Base-by-base conservation (phyloP, 225 moss, liverwort and hornwort genomes). In the Pleurozium schreberi region DNA sequence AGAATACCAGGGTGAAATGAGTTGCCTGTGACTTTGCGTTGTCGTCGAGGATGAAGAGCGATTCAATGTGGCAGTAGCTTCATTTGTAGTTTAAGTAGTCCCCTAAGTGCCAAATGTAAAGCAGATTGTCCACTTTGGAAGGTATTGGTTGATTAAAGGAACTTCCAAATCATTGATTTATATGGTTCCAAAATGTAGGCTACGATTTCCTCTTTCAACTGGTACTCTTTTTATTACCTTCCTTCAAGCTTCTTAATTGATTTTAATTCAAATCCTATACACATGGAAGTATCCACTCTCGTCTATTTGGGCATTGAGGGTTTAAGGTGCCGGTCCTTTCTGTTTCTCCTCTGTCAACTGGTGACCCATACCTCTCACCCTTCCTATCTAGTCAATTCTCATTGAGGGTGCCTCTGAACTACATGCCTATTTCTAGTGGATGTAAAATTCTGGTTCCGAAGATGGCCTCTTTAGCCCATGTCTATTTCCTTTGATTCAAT, bases 41-140 rank as follows among this genome's bases (percentile, higher is more conserved):
- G 45, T 75, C 79, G 71, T 80, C n/a, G 85, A 89, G 87, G 85
- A 71, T 89, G 85, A 88, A 82, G 91, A 69, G 85, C 80, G 68
- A 73, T 89, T 76, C 38, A 30, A 45, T 81, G 27, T 86, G 74
- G 47, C 85, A 85, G 77, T 80, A 67, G 85, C 67, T 88, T 80
- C 86, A 68, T 59, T 88, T 86, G 50, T 87, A 78, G 73, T 84
- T 87, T 55, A 52, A 43, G 86, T 23, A 60, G 74, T 57, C 52
- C 28, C 21, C 5, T 7, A 60, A 70, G 59, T 53, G 40, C 31
- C 40, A 52, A 86, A 64, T 53, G 42, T 43, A 25, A 47, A 85
- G 19, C 59, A 58, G 71, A 84, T 33, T 55, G 58, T 84, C 33
- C 70, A 58, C 84, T 84, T 71, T 58, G 68, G 84, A 84, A 74